Conservation (phyloP, 768 basidiomycete genomes). For the Hypholoma fasciculare region DNA sequence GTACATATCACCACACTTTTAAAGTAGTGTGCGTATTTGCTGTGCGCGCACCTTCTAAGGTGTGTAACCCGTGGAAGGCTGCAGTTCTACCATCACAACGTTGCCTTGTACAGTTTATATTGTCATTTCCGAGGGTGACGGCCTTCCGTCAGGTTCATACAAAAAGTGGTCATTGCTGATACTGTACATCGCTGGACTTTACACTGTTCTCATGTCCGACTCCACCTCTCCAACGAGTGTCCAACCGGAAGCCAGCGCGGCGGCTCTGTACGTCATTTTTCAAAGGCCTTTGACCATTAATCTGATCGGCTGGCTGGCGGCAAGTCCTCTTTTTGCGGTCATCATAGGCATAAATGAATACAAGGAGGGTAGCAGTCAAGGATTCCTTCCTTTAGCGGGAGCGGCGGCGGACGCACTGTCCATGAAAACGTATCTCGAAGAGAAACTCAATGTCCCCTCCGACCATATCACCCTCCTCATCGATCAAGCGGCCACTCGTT, state of each 20-base stretch:
- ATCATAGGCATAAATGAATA: conserved; percentile 15
- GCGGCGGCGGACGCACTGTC: conserved; percentile 7
- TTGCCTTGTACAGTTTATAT: too few relatives aligned
- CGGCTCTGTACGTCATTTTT: neutral
- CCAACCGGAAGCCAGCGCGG: neutral
- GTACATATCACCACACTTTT: too few relatives aligned
- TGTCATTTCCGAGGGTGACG: too few relatives aligned
- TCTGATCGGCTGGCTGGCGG: neutral
- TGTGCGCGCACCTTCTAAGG: too few relatives aligned
- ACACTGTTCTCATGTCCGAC: neutral
- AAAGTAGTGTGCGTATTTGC: too few relatives aligned
- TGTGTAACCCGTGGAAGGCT: too few relatives aligned
- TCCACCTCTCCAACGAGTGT: neutral
- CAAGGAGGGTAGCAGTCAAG: neutral
- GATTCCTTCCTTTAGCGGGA: conserved; percentile 5
- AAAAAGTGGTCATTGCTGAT: too few relatives aligned
- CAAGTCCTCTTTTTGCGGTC: conserved; percentile 8
- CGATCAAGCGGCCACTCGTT: conserved; percentile 8
- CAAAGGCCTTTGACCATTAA: neutral
- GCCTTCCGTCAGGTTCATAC: too few relatives aligned
- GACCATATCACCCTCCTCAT: conserved; percentile 6
- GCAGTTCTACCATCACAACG: too few relatives aligned
- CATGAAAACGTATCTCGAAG: conserved; percentile 2
- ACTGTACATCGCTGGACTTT: neutral
- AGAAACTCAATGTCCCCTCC: conserved; percentile 2